Evolutionary conservation across 202 grass and related monocot genomes (phyloP), one percentile per base, ranked within the genome.

Genomic region (Digitaria exilis): DNA sequence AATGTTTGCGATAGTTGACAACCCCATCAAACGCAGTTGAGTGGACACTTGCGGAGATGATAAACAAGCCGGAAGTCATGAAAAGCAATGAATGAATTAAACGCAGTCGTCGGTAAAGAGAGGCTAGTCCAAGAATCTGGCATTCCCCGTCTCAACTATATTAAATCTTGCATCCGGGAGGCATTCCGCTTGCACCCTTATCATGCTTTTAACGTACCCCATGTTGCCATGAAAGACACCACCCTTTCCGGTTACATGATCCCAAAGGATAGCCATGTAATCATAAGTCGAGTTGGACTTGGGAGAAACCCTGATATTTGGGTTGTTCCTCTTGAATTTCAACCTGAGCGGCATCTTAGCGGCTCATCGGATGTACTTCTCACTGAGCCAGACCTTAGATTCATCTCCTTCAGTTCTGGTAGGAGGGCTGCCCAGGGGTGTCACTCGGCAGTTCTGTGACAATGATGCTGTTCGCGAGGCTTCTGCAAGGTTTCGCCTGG

Each of bases 261-360:
- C n/a, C n/a, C n/a, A n/a, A n/a, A n/a, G n/a, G n/a, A n/a, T n/a
- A n/a, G 71, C 62, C 84, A 76, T 31, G 76, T 92, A 0, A 18
- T 89, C 30, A 1, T 87, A 2, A 86, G 91, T 61, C 88, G 91
- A 2, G 7, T 82, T 3, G 87, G 77, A 0, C 55, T 90, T 0
- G 88, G 88, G 2, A 78, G 73, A 13, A 93, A 88, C 28, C 75
- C 88, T 1, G 57, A 76, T 17, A 84, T 76, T 3, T 88, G 88
- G 91, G 68, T 86, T 1, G 54, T 86, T 26, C 78, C 88, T 48
- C 66, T 83, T 10, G 35, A 22, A n/a, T 93, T 90, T 35, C 29
- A 49, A 0, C 91, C 91, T 0, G 85, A 86, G 29, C 57, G 85
- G 3, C 91, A 93, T 37, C 31, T 88, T 14, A 30, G 9, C 6